A percentile compares a stretch with the other conserved stretches of the same genome.
phyloP scores from a whole-genome alignment of 163 green algal genomes.

The Picocystis sp. region DNA sequence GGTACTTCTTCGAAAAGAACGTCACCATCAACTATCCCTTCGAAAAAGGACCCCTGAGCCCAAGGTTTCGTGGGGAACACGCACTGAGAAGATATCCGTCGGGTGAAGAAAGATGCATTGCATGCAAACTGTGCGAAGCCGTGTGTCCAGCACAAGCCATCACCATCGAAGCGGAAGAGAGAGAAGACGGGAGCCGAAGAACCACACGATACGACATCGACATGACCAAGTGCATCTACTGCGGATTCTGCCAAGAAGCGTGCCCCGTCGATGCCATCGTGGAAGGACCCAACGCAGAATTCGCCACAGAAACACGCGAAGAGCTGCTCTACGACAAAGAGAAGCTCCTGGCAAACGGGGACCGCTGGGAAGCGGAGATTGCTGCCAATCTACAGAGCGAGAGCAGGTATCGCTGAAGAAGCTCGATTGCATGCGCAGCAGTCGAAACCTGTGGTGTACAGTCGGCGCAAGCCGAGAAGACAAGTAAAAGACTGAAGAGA shows the following conservation, averaged over 20 bases:
- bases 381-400: slow-evolving; percentile 74
- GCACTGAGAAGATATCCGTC: slow-evolving; percentile 85
- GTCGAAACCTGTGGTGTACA: too few species aligned
- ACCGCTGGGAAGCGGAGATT: slow-evolving; percentile 75
- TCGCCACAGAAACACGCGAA: slow-evolving; percentile 86
- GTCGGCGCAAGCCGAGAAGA: too few species aligned
- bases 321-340: slow-evolving; percentile 99
- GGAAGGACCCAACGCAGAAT: slow-evolving; percentile 97
- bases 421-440: too few species aligned
- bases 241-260: slow-evolving; percentile 93
- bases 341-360: slow-evolving; percentile 94
- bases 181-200: slow-evolving; percentile 80
- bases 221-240: slow-evolving; percentile 93
- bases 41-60: slow-evolving; percentile 87
- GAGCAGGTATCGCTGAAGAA: slow-evolving; percentile 57
- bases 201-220: slow-evolving; percentile 71
- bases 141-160: slow-evolving; percentile 76
- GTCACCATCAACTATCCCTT: slow-evolving; percentile 99
- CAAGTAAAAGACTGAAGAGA: too few species aligned
- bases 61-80: slow-evolving; percentile 92
- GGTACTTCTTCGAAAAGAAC: slow-evolving; percentile 94
- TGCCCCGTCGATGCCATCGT: slow-evolving; percentile 98
- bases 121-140: slow-evolving; percentile 98
- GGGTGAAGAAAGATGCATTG: slow-evolving; percentile 97
- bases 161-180: slow-evolving; percentile 97